Evolutionary conservation across 2,329 filamentous ascomycete genomes (phyloP).

Genomic region (Colletotrichum tanaceti): DNA sequence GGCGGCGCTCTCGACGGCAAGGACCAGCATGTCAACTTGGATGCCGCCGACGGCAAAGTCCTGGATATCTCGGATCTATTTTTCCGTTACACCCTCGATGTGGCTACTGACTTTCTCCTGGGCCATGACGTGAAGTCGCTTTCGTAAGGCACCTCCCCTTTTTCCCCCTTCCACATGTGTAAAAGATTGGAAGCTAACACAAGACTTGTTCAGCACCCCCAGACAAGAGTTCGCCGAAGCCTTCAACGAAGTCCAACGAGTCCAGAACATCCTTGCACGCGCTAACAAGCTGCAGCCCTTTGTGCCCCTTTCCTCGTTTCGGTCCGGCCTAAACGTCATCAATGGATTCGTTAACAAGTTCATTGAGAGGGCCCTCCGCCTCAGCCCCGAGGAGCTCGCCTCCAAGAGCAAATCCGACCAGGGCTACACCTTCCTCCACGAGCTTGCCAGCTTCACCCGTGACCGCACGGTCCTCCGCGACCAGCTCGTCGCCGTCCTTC

Average conservation of each 20-base stretch:
- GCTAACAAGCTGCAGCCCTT: conserved; percentile 71
- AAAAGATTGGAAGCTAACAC: conserved; percentile 8
- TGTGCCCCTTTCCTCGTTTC: conserved; percentile 74
- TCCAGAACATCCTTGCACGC: conserved; percentile 76
- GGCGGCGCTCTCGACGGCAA: conserved; percentile 68
- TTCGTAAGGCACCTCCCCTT: conserved; percentile 53
- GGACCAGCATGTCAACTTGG: conserved; percentile 71
- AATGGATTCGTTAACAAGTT: conserved; percentile 82
- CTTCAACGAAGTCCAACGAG: conserved; percentile 81
- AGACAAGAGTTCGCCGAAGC: conserved; percentile 80
- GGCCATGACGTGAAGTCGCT: conserved; percentile 77
- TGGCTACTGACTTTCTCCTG: conserved; percentile 87
- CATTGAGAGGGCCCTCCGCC: conserved; percentile 77
- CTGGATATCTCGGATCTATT: conserved; percentile 82
- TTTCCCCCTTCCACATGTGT: neutral
- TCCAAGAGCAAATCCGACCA: conserved; percentile 77
- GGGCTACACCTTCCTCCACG: conserved; percentile 87
- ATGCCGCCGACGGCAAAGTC: conserved; percentile 69
- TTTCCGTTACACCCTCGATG: conserved; percentile 87
- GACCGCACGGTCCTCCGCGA: conserved; percentile 80
- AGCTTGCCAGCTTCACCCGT: conserved; percentile 83
- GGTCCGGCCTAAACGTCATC: conserved; percentile 72
- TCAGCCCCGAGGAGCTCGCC: conserved; percentile 78
- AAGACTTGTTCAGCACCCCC: conserved; percentile 57
- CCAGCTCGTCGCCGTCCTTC: conserved; percentile 83